These are phyloP conservation scores for Pinus tabuliformis DNA, from an alignment of 75 land plant species.

Conservation along the genomic window DNA sequence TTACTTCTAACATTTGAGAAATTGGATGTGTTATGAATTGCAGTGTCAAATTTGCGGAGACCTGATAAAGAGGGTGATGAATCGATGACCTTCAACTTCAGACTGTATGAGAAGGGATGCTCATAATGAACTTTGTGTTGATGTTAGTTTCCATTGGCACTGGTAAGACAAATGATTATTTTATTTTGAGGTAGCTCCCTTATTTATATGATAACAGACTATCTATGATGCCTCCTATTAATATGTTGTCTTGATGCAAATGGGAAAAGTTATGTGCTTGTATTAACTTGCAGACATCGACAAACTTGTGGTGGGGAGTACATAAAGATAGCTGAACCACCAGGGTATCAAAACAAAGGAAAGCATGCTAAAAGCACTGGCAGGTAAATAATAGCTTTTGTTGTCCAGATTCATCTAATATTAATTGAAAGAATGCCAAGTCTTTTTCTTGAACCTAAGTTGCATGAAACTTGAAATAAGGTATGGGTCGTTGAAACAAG, in stretches of 20 bases:
- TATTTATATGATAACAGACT: neutral
- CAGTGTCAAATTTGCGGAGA: conserved; percentile 47
- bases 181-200: neutral
- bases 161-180: conserved; percentile 8
- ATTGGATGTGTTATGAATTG: neutral
- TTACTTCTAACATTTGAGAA: no score
- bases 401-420: no score
- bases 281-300: conserved; percentile 18
- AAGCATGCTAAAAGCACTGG: no score
- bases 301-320: conserved; percentile 21
- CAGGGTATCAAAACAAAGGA: conserved; percentile 2
- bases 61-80: conserved; percentile 29
- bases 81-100: conserved; percentile 28
- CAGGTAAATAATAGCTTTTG: no score
- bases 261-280: neutral
- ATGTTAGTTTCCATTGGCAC: conserved; percentile 29
- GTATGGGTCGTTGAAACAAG: no score
- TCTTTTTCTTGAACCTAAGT: no score
- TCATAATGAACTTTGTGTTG: conserved; percentile 9
- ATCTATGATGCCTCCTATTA: conserved; percentile 1
- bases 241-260: conserved; percentile 4
- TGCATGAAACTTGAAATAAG: no score
- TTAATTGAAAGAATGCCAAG: no score
- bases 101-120: conserved; percentile 16
- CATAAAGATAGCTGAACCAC: conserved; percentile 28